Evolutionary conservation across 306 rosid species (phyloP).

Genomic region (Casuarina glauca): DNA sequence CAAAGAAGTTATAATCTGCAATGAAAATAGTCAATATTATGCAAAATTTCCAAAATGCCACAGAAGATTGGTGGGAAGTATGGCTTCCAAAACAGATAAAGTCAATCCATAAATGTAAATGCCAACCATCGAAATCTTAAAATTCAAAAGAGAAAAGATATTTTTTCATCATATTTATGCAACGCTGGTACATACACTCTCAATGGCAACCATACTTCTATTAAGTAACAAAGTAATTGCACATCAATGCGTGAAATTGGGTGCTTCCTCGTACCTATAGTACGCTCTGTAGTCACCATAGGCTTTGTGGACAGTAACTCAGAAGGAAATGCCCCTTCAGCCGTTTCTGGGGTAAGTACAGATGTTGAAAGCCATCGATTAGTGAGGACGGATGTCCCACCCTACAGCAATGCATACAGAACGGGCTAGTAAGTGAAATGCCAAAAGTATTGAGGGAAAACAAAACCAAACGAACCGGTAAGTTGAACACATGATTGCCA

Average conservation of each 20-base stretch:
- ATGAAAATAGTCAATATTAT: background rate
- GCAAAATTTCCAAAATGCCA: background rate
- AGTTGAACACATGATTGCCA: background rate
- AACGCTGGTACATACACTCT: background rate
- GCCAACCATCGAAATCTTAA: background rate
- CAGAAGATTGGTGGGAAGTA: slow-evolving; percentile 3
- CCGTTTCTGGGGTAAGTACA: slow-evolving; percentile 41
- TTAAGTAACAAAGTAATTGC: slow-evolving; percentile 6
- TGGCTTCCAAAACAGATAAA: background rate
- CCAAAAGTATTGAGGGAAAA: slow-evolving; percentile 5
- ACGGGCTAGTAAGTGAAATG: slow-evolving; percentile 14
- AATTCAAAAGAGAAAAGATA: background rate
- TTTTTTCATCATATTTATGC: background rate
- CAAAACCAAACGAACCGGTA: background rate
- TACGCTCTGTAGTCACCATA: slow-evolving; percentile 46
- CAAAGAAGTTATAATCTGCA: background rate
- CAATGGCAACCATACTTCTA: background rate
- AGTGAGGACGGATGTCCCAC: slow-evolving; percentile 34
- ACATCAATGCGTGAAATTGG: slow-evolving; percentile 28
- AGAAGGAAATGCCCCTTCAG: slow-evolving; percentile 60
- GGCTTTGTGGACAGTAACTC: slow-evolving; percentile 56
- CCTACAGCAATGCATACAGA: slow-evolving; percentile 44
- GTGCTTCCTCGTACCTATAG: slow-evolving; percentile 54
- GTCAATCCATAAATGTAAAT: background rate
- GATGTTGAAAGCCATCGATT: slow-evolving; percentile 52